Evolutionary conservation across 768 basidiomycete species (phyloP), one percentile per base, ranked within the genome.

Genomic region (Amanita exitialis): DNA sequence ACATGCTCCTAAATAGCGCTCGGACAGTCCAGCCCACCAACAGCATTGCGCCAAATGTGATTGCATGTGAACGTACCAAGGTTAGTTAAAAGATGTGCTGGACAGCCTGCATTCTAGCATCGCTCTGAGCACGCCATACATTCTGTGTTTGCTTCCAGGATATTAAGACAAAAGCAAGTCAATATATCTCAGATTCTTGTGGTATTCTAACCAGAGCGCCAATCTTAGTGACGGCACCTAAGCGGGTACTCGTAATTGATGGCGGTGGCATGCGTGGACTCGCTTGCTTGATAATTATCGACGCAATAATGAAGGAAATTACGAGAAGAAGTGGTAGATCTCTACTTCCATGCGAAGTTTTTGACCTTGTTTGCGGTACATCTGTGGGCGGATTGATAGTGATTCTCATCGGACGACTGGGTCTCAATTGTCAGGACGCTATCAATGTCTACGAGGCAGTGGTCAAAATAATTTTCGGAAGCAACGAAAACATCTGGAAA

Each of bases 331-430:
- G 55, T 20, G 54, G 59, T 36, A 54, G 54, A 21, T 6, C 28
- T 8, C 55, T 60, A 37, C 52, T 49, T 15, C 64, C 64, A 36
- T 62, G 58, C 49, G 58, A 66, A 28, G 54, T 64, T 25, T 66
- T 66, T 51, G 64, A 64, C 49, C 51, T 64, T 15, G n/a, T 48
- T n/a, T 59, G 61, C 42, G 64, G 64, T 15, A 59, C 64, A 12
- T 62, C 62, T 6, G 54, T 59, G 9, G 64, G 64, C 8, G 64
- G 59, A 3, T 56, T 66, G 4, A 54, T 63, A 37, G 56, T 63
- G n/a, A 48, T 64, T 16, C 56, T 66, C n/a, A 52, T 66, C 16
- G 64, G 64, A 10, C 57, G 63, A 4, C 55, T 66, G 15, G 58
- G 62, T n/a, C 49, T 66, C 7, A 59, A 62, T 44, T 64, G 62